Evolutionary conservation across 1,284 basidiomycete species (phyloP).

Genomic region (Cutaneotrichosporon cutaneum): DNA sequence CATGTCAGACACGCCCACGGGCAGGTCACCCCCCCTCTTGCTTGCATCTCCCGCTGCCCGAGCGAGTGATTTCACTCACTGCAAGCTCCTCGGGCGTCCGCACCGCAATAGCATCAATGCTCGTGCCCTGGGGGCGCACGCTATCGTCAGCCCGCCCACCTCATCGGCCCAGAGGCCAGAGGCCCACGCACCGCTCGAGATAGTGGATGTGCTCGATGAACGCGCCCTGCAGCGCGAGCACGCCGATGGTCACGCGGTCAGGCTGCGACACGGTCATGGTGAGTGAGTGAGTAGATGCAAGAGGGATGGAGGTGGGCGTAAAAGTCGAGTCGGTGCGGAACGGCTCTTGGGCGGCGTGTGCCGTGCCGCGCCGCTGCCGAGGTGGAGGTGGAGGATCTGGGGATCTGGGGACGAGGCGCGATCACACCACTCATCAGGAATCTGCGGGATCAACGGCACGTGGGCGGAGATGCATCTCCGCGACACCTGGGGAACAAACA

Average conservation of each 20-base stretch:
- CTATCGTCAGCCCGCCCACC: constrained; percentile 13
- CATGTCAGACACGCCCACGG: too few relatives aligned
- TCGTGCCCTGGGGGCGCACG: constrained; percentile 29
- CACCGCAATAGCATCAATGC: constrained; percentile 58
- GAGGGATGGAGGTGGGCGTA: background rate
- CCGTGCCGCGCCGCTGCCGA: background rate
- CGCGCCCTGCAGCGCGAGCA: constrained; percentile 80
- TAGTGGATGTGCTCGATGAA: constrained; percentile 75
- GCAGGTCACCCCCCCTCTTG: too few relatives aligned
- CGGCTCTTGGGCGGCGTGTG: background rate
- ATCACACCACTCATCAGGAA: too few relatives aligned
- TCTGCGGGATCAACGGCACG: too few relatives aligned
- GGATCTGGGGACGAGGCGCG: background rate
- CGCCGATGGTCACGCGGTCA: constrained; percentile 19
- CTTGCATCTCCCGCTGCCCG: background rate
- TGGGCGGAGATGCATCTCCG: too few relatives aligned
- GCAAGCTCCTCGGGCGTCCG: constrained; percentile 73
- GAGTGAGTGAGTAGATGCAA: background rate
- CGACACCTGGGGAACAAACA: too few relatives aligned
- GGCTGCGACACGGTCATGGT: constrained; percentile 6
- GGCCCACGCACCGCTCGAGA: constrained; percentile 44
- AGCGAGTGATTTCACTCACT: constrained; percentile 29
- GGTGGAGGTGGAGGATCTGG: background rate
- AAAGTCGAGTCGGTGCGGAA: constrained; percentile 1
- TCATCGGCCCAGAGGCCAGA: too few relatives aligned